A percentile compares a stretch with the other conserved stretches of the same genome.
Evolutionary conservation across 2,329 filamentous ascomycete genomes (phyloP).

Genomic region (Colletotrichum shisoi): DNA sequence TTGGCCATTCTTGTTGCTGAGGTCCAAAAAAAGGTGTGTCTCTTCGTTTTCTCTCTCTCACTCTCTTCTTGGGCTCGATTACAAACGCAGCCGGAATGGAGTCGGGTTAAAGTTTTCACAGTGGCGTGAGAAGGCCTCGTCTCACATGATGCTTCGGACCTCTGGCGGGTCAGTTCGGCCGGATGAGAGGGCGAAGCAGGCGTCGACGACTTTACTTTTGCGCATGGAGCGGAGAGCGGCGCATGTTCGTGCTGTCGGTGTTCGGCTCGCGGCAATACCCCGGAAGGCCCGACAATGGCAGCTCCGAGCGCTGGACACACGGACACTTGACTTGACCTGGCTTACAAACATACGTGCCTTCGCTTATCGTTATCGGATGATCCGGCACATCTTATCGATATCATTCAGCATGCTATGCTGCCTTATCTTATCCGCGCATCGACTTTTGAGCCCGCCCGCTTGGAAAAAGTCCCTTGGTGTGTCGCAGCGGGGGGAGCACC

Average conservation of each 20-base stretch:
- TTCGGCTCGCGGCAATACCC: conserved; percentile 22
- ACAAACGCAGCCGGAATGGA: background rate
- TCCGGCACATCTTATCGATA: background rate
- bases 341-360: background rate
- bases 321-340: background rate
- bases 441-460: conserved; percentile 10
- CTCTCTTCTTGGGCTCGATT: background rate
- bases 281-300: conserved; percentile 38
- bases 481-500: conserved; percentile 15
- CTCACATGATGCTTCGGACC: conserved; percentile 28
- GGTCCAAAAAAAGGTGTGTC: background rate
- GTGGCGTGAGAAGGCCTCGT: conserved; percentile 22
- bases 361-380: background rate
- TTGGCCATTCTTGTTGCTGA: conserved; percentile 45
- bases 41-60: background rate
- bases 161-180: conserved; percentile 27
- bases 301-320: conserved; percentile 16
- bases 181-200: conserved; percentile 12
- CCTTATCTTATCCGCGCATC: conserved; percentile 12
- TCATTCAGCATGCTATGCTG: background rate
- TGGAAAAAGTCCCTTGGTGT: conserved; percentile 12
- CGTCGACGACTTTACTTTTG: conserved; percentile 32
- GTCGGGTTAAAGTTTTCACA: background rate
- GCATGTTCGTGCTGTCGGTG: background rate
- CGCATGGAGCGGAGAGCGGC: conserved; percentile 14